These are phyloP conservation scores for Penicillium crystallinum DNA, from an alignment of 495 filamentous ascomycete species.

Conservation along the genomic window DNA sequence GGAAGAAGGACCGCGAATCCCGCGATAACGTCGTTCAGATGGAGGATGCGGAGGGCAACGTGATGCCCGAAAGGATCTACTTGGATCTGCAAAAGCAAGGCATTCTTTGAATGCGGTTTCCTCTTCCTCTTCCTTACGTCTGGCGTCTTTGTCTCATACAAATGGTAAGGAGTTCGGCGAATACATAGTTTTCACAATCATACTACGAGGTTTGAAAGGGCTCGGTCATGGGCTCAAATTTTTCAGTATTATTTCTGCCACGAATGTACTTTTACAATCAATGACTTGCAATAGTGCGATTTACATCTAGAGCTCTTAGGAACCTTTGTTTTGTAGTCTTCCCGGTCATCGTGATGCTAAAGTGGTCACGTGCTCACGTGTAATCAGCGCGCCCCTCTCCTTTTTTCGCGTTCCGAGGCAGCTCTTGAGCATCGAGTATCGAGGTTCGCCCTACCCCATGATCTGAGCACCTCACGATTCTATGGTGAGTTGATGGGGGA, in stretches of 20 bases:
- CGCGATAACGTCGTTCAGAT: slow-evolving; percentile 89
- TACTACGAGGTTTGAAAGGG: not conserved
- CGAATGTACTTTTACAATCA: not conserved
- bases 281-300: not conserved
- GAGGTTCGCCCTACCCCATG: not conserved
- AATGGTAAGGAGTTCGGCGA: slow-evolving; percentile 9
- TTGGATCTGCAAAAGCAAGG: slow-evolving; percentile 66
- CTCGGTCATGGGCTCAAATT: not conserved
- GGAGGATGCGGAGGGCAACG: slow-evolving; percentile 96
- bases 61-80: slow-evolving; percentile 98
- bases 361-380: slow-evolving; percentile 31
- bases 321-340: not conserved
- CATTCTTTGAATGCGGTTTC: slow-evolving; percentile 32
- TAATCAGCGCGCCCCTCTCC: not conserved
- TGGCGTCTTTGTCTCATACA: not conserved
- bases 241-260: not conserved
- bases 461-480: not conserved
- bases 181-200: not conserved
- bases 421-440: not conserved
- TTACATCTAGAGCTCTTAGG: not conserved
- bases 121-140: not conserved
- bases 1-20: slow-evolving; percentile 67
- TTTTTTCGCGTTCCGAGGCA: not conserved
- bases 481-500: not conserved
- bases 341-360: not conserved